These are phyloP conservation scores for Ophiostoma pallidulum DNA, from an alignment of 2,329 filamentous ascomycete species.

Conservation along the genomic window DNA sequence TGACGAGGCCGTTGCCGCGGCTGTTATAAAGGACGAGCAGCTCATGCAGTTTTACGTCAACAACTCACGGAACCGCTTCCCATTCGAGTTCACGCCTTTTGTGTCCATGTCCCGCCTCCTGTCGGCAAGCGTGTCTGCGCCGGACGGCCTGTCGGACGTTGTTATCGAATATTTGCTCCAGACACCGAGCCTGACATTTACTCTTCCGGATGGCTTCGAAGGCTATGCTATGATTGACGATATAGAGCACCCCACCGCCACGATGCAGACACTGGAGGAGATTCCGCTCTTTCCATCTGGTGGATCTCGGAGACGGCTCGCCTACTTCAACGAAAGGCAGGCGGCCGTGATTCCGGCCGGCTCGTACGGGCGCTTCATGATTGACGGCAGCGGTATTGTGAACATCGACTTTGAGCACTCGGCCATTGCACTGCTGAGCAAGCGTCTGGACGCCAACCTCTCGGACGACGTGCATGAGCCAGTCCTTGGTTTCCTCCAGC, in stretches of 20 bases:
- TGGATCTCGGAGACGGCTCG: slow-evolving; percentile 34
- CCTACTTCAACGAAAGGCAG: slow-evolving; percentile 33
- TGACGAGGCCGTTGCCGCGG: slow-evolving; percentile 26
- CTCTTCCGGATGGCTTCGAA: slow-evolving; percentile 60
- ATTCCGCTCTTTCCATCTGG: slow-evolving; percentile 52
- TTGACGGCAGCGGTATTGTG: slow-evolving; percentile 66
- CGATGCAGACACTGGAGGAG: slow-evolving; percentile 57
- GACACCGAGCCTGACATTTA: slow-evolving; percentile 67
- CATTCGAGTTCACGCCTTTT: slow-evolving; percentile 76
- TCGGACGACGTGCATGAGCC: slow-evolving; percentile 44
- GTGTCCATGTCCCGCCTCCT: slow-evolving; percentile 59
- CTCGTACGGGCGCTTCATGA: slow-evolving; percentile 64
- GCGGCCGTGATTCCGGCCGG: slow-evolving; percentile 53
- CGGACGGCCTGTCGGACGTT: slow-evolving; percentile 29
- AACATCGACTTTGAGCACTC: slow-evolving; percentile 73
- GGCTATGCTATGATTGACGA: slow-evolving; percentile 72
- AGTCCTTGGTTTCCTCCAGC: slow-evolving; percentile 43
- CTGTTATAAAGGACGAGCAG: slow-evolving; percentile 43
- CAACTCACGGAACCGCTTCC: slow-evolving; percentile 67
- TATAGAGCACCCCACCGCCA: slow-evolving; percentile 60
- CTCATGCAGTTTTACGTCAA: slow-evolving; percentile 53
- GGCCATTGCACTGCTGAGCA: slow-evolving; percentile 67
- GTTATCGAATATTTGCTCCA: slow-evolving; percentile 57
- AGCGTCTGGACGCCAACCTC: slow-evolving; percentile 60
- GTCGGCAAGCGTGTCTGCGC: slow-evolving; percentile 36